Evolutionary conservation across 2,329 filamentous ascomycete species (phyloP), one percentile per base, ranked within the genome.

Genomic region (Colletotrichum limetticola): DNA sequence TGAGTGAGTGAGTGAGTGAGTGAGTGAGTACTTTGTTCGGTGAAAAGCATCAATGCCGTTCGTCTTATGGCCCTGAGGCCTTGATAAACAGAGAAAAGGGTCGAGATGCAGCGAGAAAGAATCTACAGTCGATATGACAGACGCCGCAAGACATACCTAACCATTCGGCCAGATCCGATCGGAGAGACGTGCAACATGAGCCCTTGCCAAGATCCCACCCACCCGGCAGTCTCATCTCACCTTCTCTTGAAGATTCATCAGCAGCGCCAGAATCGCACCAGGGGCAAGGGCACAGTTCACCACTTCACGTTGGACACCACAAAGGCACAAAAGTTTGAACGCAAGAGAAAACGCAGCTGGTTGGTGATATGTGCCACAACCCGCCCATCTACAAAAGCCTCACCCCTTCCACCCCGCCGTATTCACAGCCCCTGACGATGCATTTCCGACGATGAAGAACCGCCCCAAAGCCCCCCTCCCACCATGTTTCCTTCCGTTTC

Each of bases 351-450:
- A 74, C 70, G 61, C 66, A 70, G 66, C 52, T 71, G 71, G 59
- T 74, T 74, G 60, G 58, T 63, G 66, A 66, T 74, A 66, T 74
- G 68, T 74, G 56, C 55, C 57, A 62, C 52, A 69, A 58, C 61
- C 67, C 24, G 30, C 66, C 66, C 73, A 74, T 74, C 70, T 74
- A 74, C 73, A 74, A 60, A 74, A 70, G 55, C 60, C 69, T 65
- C 64, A 57, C 53, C 16, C 37, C 30, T 11, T 30, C 14, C 53
- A 56, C 53, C 28, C 28, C 70, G 52, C 65, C 52, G 37, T 74
- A 46, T 63, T 61, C 70, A 69, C 71, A 26, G 16, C 61, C 53
- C 32, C 26, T 56, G 60, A 56, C 56, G 46, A 74, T 73, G 70
- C 73, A 66, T 74, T 61, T 65, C 66, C 59, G 65, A 68, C 66